Evolutionary conservation across 345 rosid genomes (phyloP), one percentile per base, ranked within the genome.

Genomic region (Salix arbutifolia): DNA sequence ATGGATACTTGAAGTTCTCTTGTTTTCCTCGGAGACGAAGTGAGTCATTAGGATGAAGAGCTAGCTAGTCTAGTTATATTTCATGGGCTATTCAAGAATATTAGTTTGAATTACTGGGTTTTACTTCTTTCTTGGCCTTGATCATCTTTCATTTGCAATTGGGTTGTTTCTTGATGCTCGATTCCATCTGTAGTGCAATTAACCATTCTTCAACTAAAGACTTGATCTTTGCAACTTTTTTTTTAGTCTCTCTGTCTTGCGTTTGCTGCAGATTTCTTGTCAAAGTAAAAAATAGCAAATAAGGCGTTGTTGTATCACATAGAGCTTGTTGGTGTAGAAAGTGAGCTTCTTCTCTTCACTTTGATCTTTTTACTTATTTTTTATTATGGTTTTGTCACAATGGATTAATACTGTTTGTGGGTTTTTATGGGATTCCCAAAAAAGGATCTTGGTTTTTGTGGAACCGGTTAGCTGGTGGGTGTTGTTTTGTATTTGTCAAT

Each of bases 391-490:
- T 60, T 35, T 67, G 5, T 73, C 69, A 14, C 40, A 68, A 26
- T 50, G 82, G 42, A 42, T 62, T 79, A 18, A 68, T 67, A 8
- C 35, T 65, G 23, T 23, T 77, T 13, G 4, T 19, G 48, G 64
- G 18, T 73, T 69, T 37, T 72, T 14, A 35, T 48, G 62, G 62
- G 33, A 9, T 69, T 69, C 73, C 19, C 28, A 42, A 33, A 17
- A 33, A 46, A 69, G 65, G 56, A 73, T 70, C 74, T 69, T 79
- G 69, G 50, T 69, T 38, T 77, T 48, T 64, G 70, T 61, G 60
- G 50, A 62, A 58, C 35, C 31, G 67, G 65, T 77, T 28, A 16
- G 77, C 16, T 33, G 52, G 52, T 28, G 16, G 31, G 72, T 74
- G 56, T 25, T 69, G 65, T 64, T 79, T 19, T 16, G 64, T 30